Evolutionary conservation across 208 protist genomes (phyloP).

Genomic region (Trypanosoma avium): DNA sequence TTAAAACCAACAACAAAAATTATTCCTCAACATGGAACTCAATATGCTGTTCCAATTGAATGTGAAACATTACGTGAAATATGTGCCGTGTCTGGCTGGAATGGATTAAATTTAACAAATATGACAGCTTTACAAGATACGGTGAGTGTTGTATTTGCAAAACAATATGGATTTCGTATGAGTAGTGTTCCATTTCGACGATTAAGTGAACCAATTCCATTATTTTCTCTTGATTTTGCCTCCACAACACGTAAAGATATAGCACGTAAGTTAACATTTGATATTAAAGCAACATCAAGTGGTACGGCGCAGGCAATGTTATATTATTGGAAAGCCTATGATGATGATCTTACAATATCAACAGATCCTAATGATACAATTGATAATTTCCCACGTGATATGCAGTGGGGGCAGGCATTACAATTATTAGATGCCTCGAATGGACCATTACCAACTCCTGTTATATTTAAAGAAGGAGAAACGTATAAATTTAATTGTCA

Average conservation of each 20-base stretch:
- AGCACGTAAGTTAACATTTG: constrained; percentile 20
- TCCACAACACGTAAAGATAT: constrained; percentile 29
- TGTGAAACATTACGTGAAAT: constrained; percentile 72
- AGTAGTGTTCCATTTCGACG: constrained; percentile 72
- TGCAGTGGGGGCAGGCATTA: constrained; percentile 94
- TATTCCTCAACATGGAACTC: constrained; percentile 77
- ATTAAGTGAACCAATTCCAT: constrained; percentile 65
- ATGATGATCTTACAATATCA: constrained; percentile 56
- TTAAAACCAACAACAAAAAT: constrained; percentile 68
- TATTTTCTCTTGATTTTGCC: constrained; percentile 87
- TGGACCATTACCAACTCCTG: constrained; percentile 40
- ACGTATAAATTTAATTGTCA: constrained; percentile 64
- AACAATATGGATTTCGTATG: constrained; percentile 93
- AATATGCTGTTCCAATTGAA: constrained; percentile 92
- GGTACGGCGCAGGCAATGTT: constrained; percentile 87
- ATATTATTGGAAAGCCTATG: constrained; percentile 72
- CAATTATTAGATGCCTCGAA: constrained; percentile 84
- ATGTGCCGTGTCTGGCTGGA: constrained; percentile 78
- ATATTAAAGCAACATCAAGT: constrained; percentile 48
- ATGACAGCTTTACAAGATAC: constrained; percentile 91
- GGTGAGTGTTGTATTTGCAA: constrained; percentile 89
- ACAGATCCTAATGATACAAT: constrained; percentile 82
- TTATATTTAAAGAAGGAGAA: constrained; percentile 43
- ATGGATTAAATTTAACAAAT: constrained; percentile 75
- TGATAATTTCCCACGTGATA: constrained; percentile 91